Evolutionary conservation across 495 filamentous ascomycete species (phyloP), one percentile per base, ranked within the genome.

Genomic region (Annulohypoxylon maeteangense): DNA sequence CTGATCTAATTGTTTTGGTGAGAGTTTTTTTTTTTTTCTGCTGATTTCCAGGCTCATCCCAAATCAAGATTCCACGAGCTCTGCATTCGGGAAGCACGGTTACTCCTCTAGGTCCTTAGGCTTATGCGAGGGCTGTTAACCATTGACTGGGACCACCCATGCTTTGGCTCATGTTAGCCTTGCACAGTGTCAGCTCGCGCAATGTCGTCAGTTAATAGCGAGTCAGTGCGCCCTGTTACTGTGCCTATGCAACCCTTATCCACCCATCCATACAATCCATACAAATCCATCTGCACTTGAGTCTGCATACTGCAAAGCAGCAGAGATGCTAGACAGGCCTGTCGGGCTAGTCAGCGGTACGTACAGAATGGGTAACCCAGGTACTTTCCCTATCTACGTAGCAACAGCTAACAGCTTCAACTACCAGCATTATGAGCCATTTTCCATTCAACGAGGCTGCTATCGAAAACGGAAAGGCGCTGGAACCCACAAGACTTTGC

Each of bases 21-120:
- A 65, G 65, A 36, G 16, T 44, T 34, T 57, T 42, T 29, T 51
- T 51, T 42, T 44, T 48, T 58, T 42, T 7, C 20, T 47, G 2
- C 36, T 55, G 22, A 14, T 45, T 58, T 27, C 38, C 65, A 65
- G 48, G 69, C 44, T 57, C 23, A 40, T 65, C 65, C 65, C 55
- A 69, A 73, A 73, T 73, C 70, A 73, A 73, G 70, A 73, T 73
- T 73, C 70, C 65, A 38, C 25, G 20, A 69, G 65, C 70, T 72
- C 70, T 73, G 56, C 65, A 66, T 73, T 69, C 70, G 65, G 70
- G 70, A 73, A 69, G 65, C 70, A 73, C 65, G 62, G 65, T 68
- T 23, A 32, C 48, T 66, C 62, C 55, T 47, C n/a, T 62, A 32
- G 65, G 51, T 65, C 65, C 61, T 68, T 62, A 62, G 38, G 31